Evolutionary conservation across 441 rosid species (phyloP), one percentile per base, ranked within the genome.

Genomic region (Metrosideros polymorpha): DNA sequence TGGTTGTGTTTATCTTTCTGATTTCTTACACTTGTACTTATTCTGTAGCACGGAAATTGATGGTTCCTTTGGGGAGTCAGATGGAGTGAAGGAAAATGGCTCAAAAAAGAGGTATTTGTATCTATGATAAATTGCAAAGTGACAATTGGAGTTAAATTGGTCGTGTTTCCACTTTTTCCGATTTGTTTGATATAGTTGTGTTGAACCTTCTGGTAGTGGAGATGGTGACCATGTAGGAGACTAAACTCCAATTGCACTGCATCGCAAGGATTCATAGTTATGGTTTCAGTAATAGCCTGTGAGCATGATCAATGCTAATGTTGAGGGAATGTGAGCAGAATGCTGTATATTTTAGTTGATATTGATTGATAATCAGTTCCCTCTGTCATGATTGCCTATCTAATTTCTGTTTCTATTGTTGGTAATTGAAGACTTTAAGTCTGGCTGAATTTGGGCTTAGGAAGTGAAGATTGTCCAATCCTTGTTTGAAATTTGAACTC

Each of bases 71-170:
- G 98, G 93, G 89, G 95, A 97, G 85, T 93, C 96, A 63, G 96
- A 95, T 77, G 92, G 88, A 83, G 90, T 84, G 63, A 96, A 95
- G 93, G 98, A 96, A 85, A 91, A 92, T 87, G 89, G 93, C 87
- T 92, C 95, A 83, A 96, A 94, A 91, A 97, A 97, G 93, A 93
- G 98, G 99, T 98, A 88, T 17, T 30, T 71, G 47, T 12, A 1
- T 71, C 27, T 71, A 71, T 71, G 79, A 10, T 71, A 39, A 71
- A 71, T 39, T 39, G 47, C 47, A 71, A 71, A 35, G 63, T 71
- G 45, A 35, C 47, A 71, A 42, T 71, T 22, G 79, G 79, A 71
- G 47, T 35, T 39, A 39, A 71, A 71, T 35, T 71, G 7, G 39
- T 71, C 9, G 3, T 7, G 27, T 19, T 71, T 71, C n/a, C 79